Percentiles rank a stretch among this genome's conserved stretches.
Conservation (phyloP, 208 protist genomes). For the Trypanosoma caninum region DNA sequence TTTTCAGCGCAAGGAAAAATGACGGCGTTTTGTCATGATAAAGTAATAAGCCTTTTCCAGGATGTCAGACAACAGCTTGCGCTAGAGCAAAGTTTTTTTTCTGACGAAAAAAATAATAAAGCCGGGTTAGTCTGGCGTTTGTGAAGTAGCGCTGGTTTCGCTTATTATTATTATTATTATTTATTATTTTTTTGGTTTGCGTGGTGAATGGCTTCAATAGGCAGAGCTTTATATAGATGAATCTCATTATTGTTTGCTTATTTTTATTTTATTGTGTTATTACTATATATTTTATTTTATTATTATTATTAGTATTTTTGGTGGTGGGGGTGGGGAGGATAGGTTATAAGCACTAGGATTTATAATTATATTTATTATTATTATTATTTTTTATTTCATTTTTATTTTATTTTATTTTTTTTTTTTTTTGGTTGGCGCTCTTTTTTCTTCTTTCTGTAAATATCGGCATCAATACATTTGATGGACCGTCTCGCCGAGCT, state of each 20-base stretch:
- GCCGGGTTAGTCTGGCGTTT: constrained; percentile 20
- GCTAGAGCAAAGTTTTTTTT: constrained; percentile 13
- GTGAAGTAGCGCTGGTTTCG: constrained; percentile 6
- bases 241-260: too few relatives aligned
- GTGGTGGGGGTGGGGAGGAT: too few relatives aligned
- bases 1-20: constrained; percentile 1
- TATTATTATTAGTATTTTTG: too few relatives aligned
- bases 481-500: constrained; percentile 41
- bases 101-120: constrained; percentile 2
- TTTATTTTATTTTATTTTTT: too few relatives aligned
- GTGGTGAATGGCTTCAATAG: too few relatives aligned
- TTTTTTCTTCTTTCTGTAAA: neutral
- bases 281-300: too few relatives aligned
- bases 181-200: constrained; percentile 10
- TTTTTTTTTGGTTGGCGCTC: neutral
- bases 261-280: too few relatives aligned
- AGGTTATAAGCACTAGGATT: too few relatives aligned
- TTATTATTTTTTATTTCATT: constrained; percentile 18
- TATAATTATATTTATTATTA: constrained; percentile 7
- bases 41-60: neutral
- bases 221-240: too few relatives aligned
- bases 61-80: constrained; percentile 13
- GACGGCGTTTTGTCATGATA: neutral
- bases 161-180: constrained; percentile 17
- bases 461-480: neutral